phyloP scores from a whole-genome alignment of 78 protist genomes.

The Dictyostelium capitatum region DNA sequence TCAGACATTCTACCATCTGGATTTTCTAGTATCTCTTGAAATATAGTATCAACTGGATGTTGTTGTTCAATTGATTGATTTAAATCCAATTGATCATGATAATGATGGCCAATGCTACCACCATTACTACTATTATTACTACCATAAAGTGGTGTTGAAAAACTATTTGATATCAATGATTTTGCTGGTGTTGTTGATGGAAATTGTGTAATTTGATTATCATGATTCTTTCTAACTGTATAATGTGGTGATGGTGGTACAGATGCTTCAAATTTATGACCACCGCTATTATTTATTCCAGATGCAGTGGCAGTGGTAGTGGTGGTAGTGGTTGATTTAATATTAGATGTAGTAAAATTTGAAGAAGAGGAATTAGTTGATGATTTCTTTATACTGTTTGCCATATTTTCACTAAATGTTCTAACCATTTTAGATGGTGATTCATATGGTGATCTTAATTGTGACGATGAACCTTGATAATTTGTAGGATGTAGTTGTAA shows the following conservation, averaged over 20 bases:
- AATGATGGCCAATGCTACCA: not conserved
- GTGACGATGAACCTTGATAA: not conserved
- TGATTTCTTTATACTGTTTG: not conserved
- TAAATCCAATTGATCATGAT: not conserved
- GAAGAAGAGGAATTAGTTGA: not conserved
- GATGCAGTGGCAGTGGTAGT: too few species aligned
- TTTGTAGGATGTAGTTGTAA: slow-evolving; percentile 6
- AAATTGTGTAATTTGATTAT: slow-evolving; percentile 7
- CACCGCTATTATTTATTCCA: not conserved
- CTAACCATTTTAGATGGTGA: slow-evolving; percentile 5
- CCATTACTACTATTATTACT: too few species aligned
- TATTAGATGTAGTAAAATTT: not conserved
- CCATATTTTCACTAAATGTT: slow-evolving; percentile 12
- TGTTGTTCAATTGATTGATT: not conserved
- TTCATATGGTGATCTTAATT: not conserved
- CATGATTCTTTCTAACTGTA: slow-evolving; percentile 18
- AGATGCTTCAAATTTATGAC: not conserved
- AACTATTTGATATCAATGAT: not conserved
- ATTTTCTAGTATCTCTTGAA: slow-evolving; percentile 8
- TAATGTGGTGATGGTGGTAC: slow-evolving; percentile 38
- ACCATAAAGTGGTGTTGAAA: too few species aligned
- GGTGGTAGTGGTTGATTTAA: not conserved
- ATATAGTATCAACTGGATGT: not conserved
- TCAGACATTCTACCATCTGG: not conserved
- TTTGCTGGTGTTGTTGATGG: slow-evolving; percentile 17